Conservation (phyloP, 441 rosid species). For the Populus hybrid region DNA sequence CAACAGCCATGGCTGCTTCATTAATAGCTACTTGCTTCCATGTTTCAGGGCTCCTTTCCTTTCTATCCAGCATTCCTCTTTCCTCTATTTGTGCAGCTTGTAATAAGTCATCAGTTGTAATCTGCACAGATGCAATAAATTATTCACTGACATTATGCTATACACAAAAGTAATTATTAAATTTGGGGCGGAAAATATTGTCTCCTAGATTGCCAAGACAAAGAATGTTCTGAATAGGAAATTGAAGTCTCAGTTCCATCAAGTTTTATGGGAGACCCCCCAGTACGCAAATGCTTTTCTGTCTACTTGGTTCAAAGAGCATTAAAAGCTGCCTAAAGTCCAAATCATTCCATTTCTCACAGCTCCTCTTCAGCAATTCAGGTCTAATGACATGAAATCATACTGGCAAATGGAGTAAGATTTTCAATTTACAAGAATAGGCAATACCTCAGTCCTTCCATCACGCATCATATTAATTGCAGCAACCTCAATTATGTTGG, state of each 20-base stretch:
- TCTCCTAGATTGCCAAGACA: background rate
- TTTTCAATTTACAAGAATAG: background rate
- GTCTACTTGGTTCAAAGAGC: background rate
- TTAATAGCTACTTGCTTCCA: slow-evolving; percentile 93
- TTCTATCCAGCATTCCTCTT: slow-evolving; percentile 88
- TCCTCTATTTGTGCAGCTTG: slow-evolving; percentile 99
- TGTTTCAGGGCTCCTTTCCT: slow-evolving; percentile 70
- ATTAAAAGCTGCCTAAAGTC: slow-evolving; percentile 4
- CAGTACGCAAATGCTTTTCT: background rate
- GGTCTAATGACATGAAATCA: slow-evolving; percentile 7
- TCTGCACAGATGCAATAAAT: slow-evolving; percentile 39
- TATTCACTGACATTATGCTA: background rate
- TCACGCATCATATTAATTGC: slow-evolving; percentile 95
- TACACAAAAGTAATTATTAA: slow-evolving; percentile 9
- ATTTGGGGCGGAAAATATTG: background rate
- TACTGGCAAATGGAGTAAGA: slow-evolving; percentile 3
- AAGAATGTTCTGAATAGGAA: background rate
- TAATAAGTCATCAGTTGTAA: slow-evolving; percentile 88
- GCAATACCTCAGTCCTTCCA: slow-evolving; percentile 79
- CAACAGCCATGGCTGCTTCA: slow-evolving; percentile 96
- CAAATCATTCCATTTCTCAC: slow-evolving; percentile 5
- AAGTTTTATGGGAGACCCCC: slow-evolving; percentile 1
- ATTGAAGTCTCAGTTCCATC: background rate
- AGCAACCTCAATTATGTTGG: slow-evolving; percentile 90
- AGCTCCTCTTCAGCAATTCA: background rate